A percentile compares a stretch with the other conserved stretches of the same genome.
Evolutionary conservation across 2,329 filamentous ascomycete genomes (phyloP).

Genomic region (Hymenoscyphus occultus): DNA sequence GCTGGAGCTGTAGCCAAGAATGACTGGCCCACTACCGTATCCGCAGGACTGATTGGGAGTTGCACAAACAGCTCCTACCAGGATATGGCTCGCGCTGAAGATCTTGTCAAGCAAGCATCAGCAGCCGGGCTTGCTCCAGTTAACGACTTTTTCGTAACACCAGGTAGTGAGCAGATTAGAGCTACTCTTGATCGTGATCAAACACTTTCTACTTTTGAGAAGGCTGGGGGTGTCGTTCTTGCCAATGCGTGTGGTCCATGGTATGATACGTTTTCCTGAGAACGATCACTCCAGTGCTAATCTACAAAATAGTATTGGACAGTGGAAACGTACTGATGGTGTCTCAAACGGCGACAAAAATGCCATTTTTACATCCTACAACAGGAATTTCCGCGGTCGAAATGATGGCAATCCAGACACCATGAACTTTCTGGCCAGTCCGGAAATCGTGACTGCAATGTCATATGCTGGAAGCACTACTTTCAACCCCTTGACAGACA

Average conservation of each 20-base stretch:
- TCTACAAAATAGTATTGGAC: conserved; percentile 63
- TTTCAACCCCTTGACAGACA: conserved; percentile 94
- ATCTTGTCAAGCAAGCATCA: conserved; percentile 86
- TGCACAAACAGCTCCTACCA: conserved; percentile 99
- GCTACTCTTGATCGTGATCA: conserved; percentile 88
- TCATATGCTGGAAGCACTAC: conserved; percentile 87
- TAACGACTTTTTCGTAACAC: conserved; percentile 92
- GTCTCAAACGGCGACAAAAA: conserved; percentile 82
- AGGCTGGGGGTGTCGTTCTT: conserved; percentile 82
- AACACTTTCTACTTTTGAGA: conserved; percentile 79
- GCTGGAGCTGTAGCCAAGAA: conserved; percentile 79
- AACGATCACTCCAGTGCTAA: neutral
- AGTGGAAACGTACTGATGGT: conserved; percentile 90
- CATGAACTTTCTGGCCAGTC: conserved; percentile 98
- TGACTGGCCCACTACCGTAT: conserved; percentile 86
- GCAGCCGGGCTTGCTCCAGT: conserved; percentile 87
- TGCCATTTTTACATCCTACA: conserved; percentile 95
- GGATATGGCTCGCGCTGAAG: conserved; percentile 95
- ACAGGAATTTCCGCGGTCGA: conserved; percentile 95
- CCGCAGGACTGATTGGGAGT: conserved; percentile 91
- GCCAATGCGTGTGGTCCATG: conserved; percentile 80
- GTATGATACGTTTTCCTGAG: neutral
- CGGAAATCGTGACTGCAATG: conserved; percentile 95
- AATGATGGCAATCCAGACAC: conserved; percentile 96
- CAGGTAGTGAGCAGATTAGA: conserved; percentile 93